Conservation (phyloP, 495 filamentous ascomycete genomes). For the Trypethelium eluteriae region DNA sequence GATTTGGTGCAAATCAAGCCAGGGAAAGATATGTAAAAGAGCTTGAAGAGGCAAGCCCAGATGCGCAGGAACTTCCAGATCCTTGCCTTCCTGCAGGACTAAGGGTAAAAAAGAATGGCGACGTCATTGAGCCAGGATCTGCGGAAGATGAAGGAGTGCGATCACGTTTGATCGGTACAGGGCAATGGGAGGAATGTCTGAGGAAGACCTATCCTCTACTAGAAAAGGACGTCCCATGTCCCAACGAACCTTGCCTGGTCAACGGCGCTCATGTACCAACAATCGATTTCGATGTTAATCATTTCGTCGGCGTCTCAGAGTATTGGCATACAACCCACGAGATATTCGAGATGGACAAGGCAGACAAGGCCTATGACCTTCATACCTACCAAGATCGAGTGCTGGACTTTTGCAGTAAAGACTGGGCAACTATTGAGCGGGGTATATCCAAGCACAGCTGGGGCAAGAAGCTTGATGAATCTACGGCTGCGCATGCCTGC, state of each 20-base stretch:
- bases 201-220: constrained; percentile 74
- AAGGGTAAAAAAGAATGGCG: constrained; percentile 48
- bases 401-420: constrained; percentile 71
- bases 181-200: constrained; percentile 78
- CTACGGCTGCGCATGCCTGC: constrained; percentile 75
- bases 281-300: constrained; percentile 96
- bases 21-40: constrained; percentile 69
- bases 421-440: constrained; percentile 66
- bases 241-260: constrained; percentile 76
- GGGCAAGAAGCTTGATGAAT: constrained; percentile 68
- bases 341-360: constrained; percentile 73
- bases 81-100: constrained; percentile 82
- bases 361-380: constrained; percentile 84
- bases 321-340: constrained; percentile 99
- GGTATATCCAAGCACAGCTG: constrained; percentile 57
- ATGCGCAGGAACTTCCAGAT: constrained; percentile 66
- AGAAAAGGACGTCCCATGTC: constrained; percentile 80
- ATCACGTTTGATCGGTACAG: constrained; percentile 66
- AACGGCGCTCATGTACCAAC: constrained; percentile 86
- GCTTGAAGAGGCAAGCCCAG: constrained; percentile 51
- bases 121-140: constrained; percentile 36
- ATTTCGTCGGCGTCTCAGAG: constrained; percentile 96
- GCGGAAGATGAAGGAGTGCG: constrained; percentile 34
- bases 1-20: constrained; percentile 90
- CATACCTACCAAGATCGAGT: constrained; percentile 82